phyloP scores from a whole-genome alignment of 768 basidiomycete genomes.

The Piloderma croceum region DNA sequence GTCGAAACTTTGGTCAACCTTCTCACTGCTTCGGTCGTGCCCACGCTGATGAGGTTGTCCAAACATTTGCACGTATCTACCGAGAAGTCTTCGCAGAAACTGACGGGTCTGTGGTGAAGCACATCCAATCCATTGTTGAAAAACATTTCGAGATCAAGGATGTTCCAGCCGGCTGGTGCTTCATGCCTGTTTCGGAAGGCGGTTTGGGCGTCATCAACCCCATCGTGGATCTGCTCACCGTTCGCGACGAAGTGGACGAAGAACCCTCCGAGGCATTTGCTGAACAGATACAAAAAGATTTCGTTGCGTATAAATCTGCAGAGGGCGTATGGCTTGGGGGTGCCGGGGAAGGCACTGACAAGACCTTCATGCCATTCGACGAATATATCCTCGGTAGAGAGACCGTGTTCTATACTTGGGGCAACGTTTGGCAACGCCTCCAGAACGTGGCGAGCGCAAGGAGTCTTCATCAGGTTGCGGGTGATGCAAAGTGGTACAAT shows the following conservation, averaged over 20 bases:
- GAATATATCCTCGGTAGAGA: constrained; percentile 10
- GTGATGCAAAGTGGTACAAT: neutral
- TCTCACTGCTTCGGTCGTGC: constrained; percentile 28
- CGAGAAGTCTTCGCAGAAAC: constrained; percentile 26
- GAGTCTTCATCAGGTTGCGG: neutral
- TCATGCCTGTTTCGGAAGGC: constrained; percentile 32
- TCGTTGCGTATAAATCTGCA: constrained; percentile 5
- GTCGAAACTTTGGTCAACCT: constrained; percentile 32
- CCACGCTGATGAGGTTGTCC: constrained; percentile 27
- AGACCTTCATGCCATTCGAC: constrained; percentile 6
- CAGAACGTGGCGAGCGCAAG: neutral
- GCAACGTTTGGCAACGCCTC: constrained; percentile 2
- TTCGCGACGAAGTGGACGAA: constrained; percentile 9
- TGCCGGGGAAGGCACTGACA: neutral
- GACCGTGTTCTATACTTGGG: constrained; percentile 3
- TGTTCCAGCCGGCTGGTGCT: constrained; percentile 37
- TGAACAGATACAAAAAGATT: constrained; percentile 9
- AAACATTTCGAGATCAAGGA: constrained; percentile 28
- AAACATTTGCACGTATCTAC: constrained; percentile 29
- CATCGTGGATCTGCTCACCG: constrained; percentile 32
- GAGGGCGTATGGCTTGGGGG: constrained; percentile 1
- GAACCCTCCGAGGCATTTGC: constrained; percentile 9
- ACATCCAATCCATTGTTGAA: constrained; percentile 21
- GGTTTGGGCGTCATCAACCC: constrained; percentile 34
- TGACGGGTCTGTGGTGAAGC: constrained; percentile 17